Evolutionary conservation across 225 moss, liverwort and hornwort species (phyloP).

Genomic region (Bryoerythrophyllum caledonicum): DNA sequence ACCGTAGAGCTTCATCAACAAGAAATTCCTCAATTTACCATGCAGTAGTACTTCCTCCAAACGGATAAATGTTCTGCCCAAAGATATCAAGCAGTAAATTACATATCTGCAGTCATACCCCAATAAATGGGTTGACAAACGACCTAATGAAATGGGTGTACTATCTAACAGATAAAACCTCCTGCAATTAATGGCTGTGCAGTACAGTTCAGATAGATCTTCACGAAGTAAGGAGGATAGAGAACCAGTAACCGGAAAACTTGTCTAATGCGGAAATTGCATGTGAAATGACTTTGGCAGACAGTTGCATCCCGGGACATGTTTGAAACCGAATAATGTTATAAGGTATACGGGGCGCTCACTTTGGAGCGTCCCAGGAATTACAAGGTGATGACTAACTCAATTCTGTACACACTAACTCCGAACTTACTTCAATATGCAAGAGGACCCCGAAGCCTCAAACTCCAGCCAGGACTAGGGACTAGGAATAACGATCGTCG

Average conservation of each 20-base stretch:
- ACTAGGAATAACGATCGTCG: conserved; percentile 17
- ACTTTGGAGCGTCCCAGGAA: conserved; percentile 26
- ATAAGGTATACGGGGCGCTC: conserved; percentile 20
- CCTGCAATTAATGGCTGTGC: too few relatives aligned
- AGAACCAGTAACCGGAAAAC: background rate
- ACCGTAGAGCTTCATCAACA: too few relatives aligned
- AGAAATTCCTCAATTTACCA: too few relatives aligned
- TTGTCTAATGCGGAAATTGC: background rate
- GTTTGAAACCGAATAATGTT: background rate
- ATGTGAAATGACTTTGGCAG: background rate
- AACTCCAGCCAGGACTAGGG: conserved; percentile 19
- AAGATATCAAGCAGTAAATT: too few relatives aligned
- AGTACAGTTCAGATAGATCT: background rate
- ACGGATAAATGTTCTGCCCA: background rate
- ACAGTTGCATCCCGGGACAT: too few relatives aligned
- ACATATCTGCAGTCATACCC: background rate
- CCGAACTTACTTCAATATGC: conserved; percentile 39
- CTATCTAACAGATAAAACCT: background rate
- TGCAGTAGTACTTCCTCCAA: background rate
- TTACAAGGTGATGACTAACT: conserved; percentile 36
- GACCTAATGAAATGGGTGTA: background rate
- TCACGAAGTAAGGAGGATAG: too few relatives aligned
- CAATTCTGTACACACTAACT: conserved; percentile 61
- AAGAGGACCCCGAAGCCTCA: background rate
- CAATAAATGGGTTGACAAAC: background rate